phyloP scores from a whole-genome alignment of 2,329 filamentous ascomycete species.

The Coniochaeta sp. region DNA sequence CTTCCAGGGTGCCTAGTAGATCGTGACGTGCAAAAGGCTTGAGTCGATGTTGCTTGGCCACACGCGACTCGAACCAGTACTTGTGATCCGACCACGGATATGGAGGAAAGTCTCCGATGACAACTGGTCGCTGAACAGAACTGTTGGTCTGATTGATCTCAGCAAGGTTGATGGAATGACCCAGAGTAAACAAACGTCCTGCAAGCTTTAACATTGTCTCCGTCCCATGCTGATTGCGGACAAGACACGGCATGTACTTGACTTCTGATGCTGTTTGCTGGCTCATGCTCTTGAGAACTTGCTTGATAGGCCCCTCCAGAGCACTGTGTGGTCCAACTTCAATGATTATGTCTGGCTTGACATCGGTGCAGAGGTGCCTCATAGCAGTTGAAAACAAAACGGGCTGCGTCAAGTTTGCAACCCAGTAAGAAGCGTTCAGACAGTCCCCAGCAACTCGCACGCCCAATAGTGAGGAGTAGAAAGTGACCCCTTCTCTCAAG shows the following conservation, averaged over 20 bases:
- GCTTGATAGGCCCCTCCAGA: slow-evolving; percentile 19
- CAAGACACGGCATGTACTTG: slow-evolving; percentile 18
- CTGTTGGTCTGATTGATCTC: slow-evolving; percentile 15
- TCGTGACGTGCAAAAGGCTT: slow-evolving; percentile 24
- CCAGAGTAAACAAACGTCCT: slow-evolving; percentile 18
- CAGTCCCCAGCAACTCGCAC: slow-evolving; percentile 24
- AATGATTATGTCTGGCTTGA: slow-evolving; percentile 14
- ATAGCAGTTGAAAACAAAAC: slow-evolving; percentile 31
- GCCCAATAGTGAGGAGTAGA: slow-evolving; percentile 36
- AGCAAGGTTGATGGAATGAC: neutral
- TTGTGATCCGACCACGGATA: slow-evolving; percentile 23
- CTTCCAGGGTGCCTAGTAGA: slow-evolving; percentile 22
- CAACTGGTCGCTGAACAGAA: slow-evolving; percentile 15
- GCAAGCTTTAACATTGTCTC: slow-evolving; percentile 16
- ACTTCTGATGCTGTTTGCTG: slow-evolving; percentile 12
- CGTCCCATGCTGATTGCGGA: slow-evolving; percentile 12
- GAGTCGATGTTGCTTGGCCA: slow-evolving; percentile 21
- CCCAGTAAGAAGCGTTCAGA: slow-evolving; percentile 35
- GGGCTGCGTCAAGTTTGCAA: slow-evolving; percentile 30
- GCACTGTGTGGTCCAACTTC: slow-evolving; percentile 21
- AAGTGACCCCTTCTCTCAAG: slow-evolving; percentile 18
- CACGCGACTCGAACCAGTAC: slow-evolving; percentile 22
- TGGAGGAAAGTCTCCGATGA: slow-evolving; percentile 17
- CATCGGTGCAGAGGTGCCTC: slow-evolving; percentile 17
- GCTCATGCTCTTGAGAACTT: slow-evolving; percentile 15